These are phyloP conservation scores for Penicillium polonicum DNA, from an alignment of 2,329 filamentous ascomycete species.

Conservation along the genomic window DNA sequence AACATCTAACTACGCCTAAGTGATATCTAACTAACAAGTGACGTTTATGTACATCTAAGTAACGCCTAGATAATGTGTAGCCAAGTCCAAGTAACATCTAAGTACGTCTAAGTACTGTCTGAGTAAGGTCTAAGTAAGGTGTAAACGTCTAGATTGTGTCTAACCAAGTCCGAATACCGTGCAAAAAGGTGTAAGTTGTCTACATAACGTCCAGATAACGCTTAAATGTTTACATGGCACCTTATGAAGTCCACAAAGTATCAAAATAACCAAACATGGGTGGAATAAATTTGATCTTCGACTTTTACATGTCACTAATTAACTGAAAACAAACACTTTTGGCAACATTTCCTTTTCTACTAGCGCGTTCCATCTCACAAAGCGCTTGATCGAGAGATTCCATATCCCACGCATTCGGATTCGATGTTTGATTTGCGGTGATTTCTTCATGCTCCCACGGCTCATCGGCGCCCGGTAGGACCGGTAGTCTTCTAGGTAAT, in stretches of 20 bases:
- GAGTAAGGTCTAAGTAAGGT: too few relatives aligned
- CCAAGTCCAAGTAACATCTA: too few relatives aligned
- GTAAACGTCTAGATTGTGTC: too few relatives aligned
- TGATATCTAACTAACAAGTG: not conserved
- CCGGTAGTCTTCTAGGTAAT: conserved; percentile 2
- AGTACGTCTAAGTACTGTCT: too few relatives aligned
- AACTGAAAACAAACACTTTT: conserved; percentile 20
- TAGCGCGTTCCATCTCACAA: conserved; percentile 16
- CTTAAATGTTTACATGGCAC: too few relatives aligned
- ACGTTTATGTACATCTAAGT: too few relatives aligned
- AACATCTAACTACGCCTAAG: not conserved
- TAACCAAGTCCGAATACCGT: too few relatives aligned
- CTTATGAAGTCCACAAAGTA: not conserved
- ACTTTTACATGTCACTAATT: conserved; percentile 19
- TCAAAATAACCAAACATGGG: not conserved
- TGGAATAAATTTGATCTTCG: not conserved
- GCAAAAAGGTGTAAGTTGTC: not conserved
- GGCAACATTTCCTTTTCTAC: conserved; percentile 15
- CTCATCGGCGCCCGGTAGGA: conserved; percentile 17
- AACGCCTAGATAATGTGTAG: too few relatives aligned
- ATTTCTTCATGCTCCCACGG: conserved; percentile 10
- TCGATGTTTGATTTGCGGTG: not conserved
- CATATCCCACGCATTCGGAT: conserved; percentile 13
- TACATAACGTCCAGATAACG: not conserved
- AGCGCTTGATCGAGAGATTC: conserved; percentile 17